phyloP scores from a whole-genome alignment of 2,329 filamentous ascomycete genomes.

The Bipolaris victoriae region DNA sequence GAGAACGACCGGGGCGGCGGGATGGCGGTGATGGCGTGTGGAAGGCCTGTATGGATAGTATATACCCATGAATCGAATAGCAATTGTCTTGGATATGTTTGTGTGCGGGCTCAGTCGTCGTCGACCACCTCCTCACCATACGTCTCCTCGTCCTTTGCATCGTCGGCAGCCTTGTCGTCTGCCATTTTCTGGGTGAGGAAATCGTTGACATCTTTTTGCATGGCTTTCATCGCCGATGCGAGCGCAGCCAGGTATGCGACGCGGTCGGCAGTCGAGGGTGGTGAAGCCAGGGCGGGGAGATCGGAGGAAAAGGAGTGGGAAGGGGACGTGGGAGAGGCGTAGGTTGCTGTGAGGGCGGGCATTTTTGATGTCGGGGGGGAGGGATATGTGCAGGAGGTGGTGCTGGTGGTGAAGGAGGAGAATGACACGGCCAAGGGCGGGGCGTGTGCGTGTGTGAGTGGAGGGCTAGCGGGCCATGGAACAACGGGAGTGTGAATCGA shows the following conservation, averaged over 20 bases:
- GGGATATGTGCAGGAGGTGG: not conserved
- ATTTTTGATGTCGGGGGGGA: constrained; percentile 18
- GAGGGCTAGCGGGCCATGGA: constrained; percentile 8
- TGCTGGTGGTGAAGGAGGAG: not conserved
- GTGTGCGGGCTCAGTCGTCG: constrained; percentile 57
- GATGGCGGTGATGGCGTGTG: constrained; percentile 6
- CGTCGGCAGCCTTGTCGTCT: constrained; percentile 63
- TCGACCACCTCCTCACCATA: constrained; percentile 83
- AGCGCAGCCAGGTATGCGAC: constrained; percentile 66
- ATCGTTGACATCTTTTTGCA: constrained; percentile 72
- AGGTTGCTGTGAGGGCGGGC: constrained; percentile 57
- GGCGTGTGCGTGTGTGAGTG: constrained; percentile 1
- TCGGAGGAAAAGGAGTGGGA: constrained; percentile 28
- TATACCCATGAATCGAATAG: not conserved
- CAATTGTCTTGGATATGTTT: not conserved
- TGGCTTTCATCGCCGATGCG: constrained; percentile 60
- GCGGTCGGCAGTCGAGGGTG: constrained; percentile 56
- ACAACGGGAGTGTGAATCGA: constrained; percentile 1
- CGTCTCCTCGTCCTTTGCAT: constrained; percentile 66
- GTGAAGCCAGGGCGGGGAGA: constrained; percentile 29
- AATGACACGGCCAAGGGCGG: not conserved
- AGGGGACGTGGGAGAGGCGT: constrained; percentile 58
- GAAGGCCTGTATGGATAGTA: not conserved
- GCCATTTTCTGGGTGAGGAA: constrained; percentile 78
- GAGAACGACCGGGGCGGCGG: constrained; percentile 5